Evolutionary conservation across 192 early-diverging fungal species (phyloP).

Genomic region (Backusella australiensis): DNA sequence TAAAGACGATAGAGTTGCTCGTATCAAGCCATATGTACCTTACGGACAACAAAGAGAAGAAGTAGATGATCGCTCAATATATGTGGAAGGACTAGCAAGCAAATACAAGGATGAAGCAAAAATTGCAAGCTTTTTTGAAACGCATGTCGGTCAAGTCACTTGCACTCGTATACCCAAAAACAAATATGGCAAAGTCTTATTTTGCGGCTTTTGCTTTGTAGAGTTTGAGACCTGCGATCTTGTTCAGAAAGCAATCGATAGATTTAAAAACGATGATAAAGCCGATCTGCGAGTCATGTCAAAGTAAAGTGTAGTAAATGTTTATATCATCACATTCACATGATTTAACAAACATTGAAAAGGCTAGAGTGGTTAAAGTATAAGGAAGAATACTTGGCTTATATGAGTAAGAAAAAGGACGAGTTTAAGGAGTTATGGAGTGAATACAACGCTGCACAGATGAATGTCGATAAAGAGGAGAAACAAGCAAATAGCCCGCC

Average conservation of each 20-base stretch:
- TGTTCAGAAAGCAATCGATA: constrained; percentile 18
- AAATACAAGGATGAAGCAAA: constrained; percentile 12
- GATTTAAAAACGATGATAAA: not conserved
- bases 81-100: constrained; percentile 22
- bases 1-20: not conserved
- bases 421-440: not conserved
- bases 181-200: not conserved
- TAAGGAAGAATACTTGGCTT: constrained; percentile 13
- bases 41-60: constrained; percentile 9
- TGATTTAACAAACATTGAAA: not conserved
- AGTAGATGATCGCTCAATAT: constrained; percentile 27
- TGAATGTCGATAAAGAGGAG: not conserved
- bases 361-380: constrained; percentile 2
- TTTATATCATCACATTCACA: not conserved
- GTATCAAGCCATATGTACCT: constrained; percentile 24
- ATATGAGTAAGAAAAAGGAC: not conserved
- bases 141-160: constrained; percentile 18
- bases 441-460: not conserved
- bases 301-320: constrained; percentile 11
- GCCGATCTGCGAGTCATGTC: constrained; percentile 20
- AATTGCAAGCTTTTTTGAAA: constrained; percentile 13
- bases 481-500: not conserved
- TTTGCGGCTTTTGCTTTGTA: constrained; percentile 27
- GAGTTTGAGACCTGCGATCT: constrained; percentile 19
- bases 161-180: constrained; percentile 21